Evolutionary conservation across 2,329 filamentous ascomycete genomes (phyloP), one percentile per base, ranked within the genome.

Genomic region (Pyrenochaeta sp.): DNA sequence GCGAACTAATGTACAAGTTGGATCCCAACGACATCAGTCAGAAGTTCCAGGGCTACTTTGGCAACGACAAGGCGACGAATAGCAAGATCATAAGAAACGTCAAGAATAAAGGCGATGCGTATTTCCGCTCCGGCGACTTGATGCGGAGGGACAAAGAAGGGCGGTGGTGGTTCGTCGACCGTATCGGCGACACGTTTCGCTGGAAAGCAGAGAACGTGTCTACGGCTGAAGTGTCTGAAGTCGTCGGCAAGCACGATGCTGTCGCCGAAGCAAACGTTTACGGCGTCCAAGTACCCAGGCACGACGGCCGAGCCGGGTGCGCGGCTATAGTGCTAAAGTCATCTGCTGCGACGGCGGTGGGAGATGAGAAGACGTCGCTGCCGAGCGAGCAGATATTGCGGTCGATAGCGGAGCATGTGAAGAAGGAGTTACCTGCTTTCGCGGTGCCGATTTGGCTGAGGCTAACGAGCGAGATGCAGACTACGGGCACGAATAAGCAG

Each of bases 11-110:
- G n/a, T 73, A 66, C 52, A 71, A 69, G 15, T 67, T 77, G 19
- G 74, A 77, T 32, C 59, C 74, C 1, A 42, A 47, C 5, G 65
- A 77, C 50, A 86, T 91, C 7, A 77, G 81, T 0, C 22, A 50
- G n/a, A 70, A 67, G 36, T 77, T 90, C 73, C 83, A 85, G 25
- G 90, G 91, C 2, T 93, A 93, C 74, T 89, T 86, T 74, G 84
- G 70, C 34, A 78, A 79, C 55, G 45, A 54, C 12, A 64, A 61
- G 12, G 77, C 77, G 0, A 76, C 72, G 2, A 59, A 61, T 7
- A 71, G 67, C 25, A 75, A 77, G 47, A 72, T 77, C 37, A 46
- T 78, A 8, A 60, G 71, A 7, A 62, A 78, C 37, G 77, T 78
- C 2, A 73, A 71, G 45, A 59, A 42, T 15, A 68, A 74, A 36